phyloP scores from a whole-genome alignment of 176 grass and related monocot species.

The Oryza meyeriana region DNA sequence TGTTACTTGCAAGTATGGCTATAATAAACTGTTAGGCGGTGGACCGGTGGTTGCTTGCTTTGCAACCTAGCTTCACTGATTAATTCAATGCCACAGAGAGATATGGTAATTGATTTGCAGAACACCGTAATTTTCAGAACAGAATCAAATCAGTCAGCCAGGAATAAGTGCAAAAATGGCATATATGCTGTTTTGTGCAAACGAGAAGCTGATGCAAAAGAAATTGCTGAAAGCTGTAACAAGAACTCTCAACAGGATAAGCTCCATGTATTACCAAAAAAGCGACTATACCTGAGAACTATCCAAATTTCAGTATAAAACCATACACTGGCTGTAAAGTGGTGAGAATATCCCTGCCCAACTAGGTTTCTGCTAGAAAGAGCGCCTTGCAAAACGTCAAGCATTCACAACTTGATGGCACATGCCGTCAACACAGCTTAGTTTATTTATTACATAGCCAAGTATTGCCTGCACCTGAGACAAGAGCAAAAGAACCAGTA shows the following conservation, averaged over 20 bases:
- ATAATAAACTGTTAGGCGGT: neutral
- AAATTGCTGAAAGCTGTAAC: slow-evolving; percentile 27
- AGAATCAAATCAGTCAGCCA: neutral
- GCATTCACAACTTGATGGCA: slow-evolving; percentile 52
- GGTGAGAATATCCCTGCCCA: slow-evolving; percentile 56
- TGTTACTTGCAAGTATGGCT: neutral
- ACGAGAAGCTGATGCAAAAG: neutral
- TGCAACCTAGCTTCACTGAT: slow-evolving; percentile 11
- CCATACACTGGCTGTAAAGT: slow-evolving; percentile 46
- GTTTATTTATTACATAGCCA: slow-evolving; percentile 26
- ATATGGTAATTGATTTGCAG: neutral
- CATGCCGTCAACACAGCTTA: slow-evolving; percentile 55
- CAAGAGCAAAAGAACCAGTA: slow-evolving; percentile 53
- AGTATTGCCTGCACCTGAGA: slow-evolving; percentile 46
- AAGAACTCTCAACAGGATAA: slow-evolving; percentile 42
- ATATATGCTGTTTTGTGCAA: slow-evolving; percentile 1
- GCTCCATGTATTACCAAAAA: slow-evolving; percentile 26
- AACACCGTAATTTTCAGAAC: neutral
- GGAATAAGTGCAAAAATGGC: neutral
- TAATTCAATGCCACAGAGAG: neutral
- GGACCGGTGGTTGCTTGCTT: neutral
- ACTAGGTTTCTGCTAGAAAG: slow-evolving; percentile 58
- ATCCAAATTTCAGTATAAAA: slow-evolving; percentile 34
- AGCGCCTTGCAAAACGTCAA: slow-evolving; percentile 67
- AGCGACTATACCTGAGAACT: neutral